phyloP scores from a whole-genome alignment of 1,284 basidiomycete species.

The Cutaneotrichosporon mucoides region DNA sequence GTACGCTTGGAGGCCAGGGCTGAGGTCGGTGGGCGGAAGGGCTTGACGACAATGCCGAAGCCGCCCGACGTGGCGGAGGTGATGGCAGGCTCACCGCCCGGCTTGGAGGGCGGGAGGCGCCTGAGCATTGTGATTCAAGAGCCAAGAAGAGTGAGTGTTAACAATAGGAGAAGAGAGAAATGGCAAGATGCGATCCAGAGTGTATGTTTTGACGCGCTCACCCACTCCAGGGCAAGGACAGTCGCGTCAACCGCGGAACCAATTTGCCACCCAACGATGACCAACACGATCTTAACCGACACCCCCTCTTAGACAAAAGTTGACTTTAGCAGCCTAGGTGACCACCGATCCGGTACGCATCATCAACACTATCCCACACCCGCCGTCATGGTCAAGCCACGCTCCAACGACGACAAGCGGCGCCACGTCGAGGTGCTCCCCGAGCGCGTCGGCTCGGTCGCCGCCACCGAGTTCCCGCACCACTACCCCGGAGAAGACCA shows the following conservation, averaged over 20 bases:
- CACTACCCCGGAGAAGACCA: constrained; percentile 72
- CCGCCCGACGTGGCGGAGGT: constrained; percentile 44
- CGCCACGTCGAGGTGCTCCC: constrained; percentile 60
- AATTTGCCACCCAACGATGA: constrained; percentile 10
- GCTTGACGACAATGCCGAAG: constrained; percentile 54
- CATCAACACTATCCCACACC: not conserved
- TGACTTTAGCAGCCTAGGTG: not conserved
- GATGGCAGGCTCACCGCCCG: constrained; percentile 33
- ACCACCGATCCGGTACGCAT: not conserved
- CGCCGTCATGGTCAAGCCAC: constrained; percentile 16
- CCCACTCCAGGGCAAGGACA: constrained; percentile 3
- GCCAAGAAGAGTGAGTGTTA: not conserved
- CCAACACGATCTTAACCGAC: not conserved
- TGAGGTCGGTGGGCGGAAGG: constrained; percentile 68
- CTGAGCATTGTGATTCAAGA: constrained; percentile 31
- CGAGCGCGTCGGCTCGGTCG: constrained; percentile 61
- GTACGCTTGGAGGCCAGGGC: constrained; percentile 44
- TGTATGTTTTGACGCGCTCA: constrained; percentile 2
- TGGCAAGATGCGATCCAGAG: too few species aligned
- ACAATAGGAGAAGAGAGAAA: not conserved
- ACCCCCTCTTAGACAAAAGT: constrained; percentile 12
- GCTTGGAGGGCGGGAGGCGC: constrained; percentile 22
- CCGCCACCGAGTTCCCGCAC: constrained; percentile 20
- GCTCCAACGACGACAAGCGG: constrained; percentile 39
- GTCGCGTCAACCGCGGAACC: constrained; percentile 26